Conservation (phyloP, 164 flowering plant genomes). For the Umbilicus rupestris region DNA sequence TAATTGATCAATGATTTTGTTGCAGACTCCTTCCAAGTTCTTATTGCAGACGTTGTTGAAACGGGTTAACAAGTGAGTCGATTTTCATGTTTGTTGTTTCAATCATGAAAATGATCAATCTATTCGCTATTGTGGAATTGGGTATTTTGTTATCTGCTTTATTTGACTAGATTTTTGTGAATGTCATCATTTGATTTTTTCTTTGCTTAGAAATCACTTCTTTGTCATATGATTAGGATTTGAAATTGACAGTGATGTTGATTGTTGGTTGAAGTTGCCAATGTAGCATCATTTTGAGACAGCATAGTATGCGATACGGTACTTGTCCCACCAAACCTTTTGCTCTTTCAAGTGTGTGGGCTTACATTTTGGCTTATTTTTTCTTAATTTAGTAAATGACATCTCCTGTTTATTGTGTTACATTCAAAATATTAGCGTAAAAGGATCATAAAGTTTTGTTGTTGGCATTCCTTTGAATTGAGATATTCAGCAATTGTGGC, state of each 20-base stretch:
- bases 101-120: background rate
- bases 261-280: background rate
- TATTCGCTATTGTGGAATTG: background rate
- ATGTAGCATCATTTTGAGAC: too few relatives aligned
- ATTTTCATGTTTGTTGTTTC: too few relatives aligned
- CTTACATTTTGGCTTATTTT: background rate
- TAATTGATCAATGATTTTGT: slow-evolving; percentile 38
- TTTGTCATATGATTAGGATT: background rate
- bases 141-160: background rate
- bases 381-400: background rate
- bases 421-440: too few relatives aligned
- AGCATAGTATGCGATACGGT: too few relatives aligned
- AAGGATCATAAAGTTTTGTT: background rate
- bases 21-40: slow-evolving; percentile 67
- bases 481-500: background rate
- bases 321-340: too few relatives aligned
- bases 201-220: background rate
- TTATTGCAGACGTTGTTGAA: slow-evolving; percentile 58
- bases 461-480: background rate
- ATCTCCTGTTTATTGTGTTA: background rate
- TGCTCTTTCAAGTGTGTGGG: too few relatives aligned
- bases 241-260: background rate
- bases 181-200: background rate
- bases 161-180: background rate
- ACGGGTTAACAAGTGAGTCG: slow-evolving; percentile 55